A percentile compares a stretch with the other conserved stretches of the same genome.
Conservation (phyloP, 148 eudicot genomes). For the Gaultheria prostrata region DNA sequence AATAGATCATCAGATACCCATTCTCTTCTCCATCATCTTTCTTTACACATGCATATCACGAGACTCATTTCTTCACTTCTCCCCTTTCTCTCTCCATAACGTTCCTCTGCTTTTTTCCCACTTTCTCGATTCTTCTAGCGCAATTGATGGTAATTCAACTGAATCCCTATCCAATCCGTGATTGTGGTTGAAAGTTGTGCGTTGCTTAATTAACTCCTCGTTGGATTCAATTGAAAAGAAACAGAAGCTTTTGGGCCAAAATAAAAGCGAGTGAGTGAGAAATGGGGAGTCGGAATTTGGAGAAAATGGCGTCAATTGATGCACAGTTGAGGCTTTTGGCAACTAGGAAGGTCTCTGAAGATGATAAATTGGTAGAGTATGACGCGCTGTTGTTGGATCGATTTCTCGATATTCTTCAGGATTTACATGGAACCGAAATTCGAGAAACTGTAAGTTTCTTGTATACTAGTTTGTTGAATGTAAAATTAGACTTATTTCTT, state of each 20-base stretch:
- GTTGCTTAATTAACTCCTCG: background rate
- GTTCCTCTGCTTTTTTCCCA: background rate
- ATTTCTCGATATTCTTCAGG: constrained; percentile 85
- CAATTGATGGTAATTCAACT: background rate
- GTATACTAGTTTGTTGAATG: background rate
- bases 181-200: constrained; percentile 11
- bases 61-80: background rate
- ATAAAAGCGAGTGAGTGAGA: background rate
- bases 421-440: constrained; percentile 74
- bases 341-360: constrained; percentile 75
- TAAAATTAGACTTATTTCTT: background rate
- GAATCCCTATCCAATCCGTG: background rate
- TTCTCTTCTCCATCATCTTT: background rate
- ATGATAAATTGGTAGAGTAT: constrained; percentile 84
- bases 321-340: constrained; percentile 80
- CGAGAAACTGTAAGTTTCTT: constrained; percentile 56
- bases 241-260: background rate
- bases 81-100: background rate
- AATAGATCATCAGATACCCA: background rate
- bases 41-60: constrained; percentile 6
- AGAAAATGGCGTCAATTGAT: constrained; percentile 79
- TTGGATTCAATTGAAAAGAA: background rate
- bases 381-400: constrained; percentile 89
- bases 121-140: background rate
- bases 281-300: constrained; percentile 54